A percentile compares a stretch with the other conserved stretches of the same genome.
Conservation (phyloP, 805 yeast genomes). For the Hanseniaspora lachancei region DNA sequence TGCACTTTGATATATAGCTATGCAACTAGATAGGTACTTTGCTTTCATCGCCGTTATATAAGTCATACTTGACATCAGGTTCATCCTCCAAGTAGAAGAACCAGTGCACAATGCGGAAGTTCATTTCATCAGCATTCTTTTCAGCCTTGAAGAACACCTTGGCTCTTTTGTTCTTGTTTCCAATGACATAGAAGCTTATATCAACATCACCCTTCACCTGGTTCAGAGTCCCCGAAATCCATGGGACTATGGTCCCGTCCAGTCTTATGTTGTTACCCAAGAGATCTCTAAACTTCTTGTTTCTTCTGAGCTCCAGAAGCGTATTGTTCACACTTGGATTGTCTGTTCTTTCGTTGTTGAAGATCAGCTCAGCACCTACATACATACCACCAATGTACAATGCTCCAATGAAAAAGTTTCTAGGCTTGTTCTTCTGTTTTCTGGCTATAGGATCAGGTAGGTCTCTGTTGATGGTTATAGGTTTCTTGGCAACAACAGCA, state of each 20-base stretch:
- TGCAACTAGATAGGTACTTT: neutral
- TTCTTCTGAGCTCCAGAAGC: constrained; percentile 70
- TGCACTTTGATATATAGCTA: neutral
- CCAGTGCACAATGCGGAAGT: constrained; percentile 54
- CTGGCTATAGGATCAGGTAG: constrained; percentile 57
- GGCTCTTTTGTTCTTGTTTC: constrained; percentile 43
- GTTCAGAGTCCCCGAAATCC: constrained; percentile 77
- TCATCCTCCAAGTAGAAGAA: constrained; percentile 38
- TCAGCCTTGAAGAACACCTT: constrained; percentile 55
- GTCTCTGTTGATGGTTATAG: constrained; percentile 60
- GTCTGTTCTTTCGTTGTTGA: constrained; percentile 84
- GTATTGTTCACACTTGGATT: constrained; percentile 84
- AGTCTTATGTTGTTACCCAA: constrained; percentile 70
- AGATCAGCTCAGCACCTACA: constrained; percentile 47
- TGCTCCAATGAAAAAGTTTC: constrained; percentile 40
- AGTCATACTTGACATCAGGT: neutral
- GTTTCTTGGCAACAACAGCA: constrained; percentile 20
- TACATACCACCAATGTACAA: constrained; percentile 42
- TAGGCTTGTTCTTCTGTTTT: constrained; percentile 22
- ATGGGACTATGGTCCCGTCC: constrained; percentile 57
- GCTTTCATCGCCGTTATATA: neutral
- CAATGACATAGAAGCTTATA: constrained; percentile 56
- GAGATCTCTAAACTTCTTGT: constrained; percentile 43
- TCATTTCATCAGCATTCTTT: constrained; percentile 44
- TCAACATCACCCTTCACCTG: constrained; percentile 73